phyloP scores from a whole-genome alignment of 2,329 filamentous ascomycete genomes.

The Fonsecaea monophora region DNA sequence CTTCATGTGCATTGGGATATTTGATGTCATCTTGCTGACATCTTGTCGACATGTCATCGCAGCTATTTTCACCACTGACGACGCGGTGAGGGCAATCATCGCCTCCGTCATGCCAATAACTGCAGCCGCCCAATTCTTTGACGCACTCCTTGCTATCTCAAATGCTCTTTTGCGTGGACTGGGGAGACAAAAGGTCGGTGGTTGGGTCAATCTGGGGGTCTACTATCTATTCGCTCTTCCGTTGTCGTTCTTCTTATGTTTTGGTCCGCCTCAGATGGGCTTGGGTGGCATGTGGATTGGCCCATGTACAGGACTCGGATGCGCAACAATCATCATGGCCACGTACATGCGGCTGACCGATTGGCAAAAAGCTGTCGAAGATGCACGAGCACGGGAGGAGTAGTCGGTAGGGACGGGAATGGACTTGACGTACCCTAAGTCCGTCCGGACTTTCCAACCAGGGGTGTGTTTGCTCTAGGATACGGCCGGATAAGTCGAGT shows the following conservation, averaged over 20 bases:
- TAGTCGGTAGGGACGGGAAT: slow-evolving; percentile 15
- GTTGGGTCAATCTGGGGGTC: slow-evolving; percentile 76
- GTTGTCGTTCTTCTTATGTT: slow-evolving; percentile 72
- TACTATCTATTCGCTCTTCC: slow-evolving; percentile 82
- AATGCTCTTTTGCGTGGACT: slow-evolving; percentile 80
- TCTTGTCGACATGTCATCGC: slow-evolving; percentile 71
- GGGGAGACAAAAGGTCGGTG: slow-evolving; percentile 79
- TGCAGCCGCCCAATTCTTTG: slow-evolving; percentile 81
- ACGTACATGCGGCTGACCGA: slow-evolving; percentile 59
- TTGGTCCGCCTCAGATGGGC: slow-evolving; percentile 70
- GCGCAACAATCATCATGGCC: slow-evolving; percentile 82
- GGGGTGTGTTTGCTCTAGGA: neutral
- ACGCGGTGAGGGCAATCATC: slow-evolving; percentile 67
- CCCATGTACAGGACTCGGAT: slow-evolving; percentile 67
- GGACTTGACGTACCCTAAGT: neutral
- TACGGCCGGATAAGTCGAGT: neutral
- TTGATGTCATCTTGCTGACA: slow-evolving; percentile 72
- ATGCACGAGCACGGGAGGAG: slow-evolving; percentile 48
- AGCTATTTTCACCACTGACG: slow-evolving; percentile 70
- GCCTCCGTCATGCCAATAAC: slow-evolving; percentile 72
- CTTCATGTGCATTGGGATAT: slow-evolving; percentile 68
- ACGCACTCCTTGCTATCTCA: slow-evolving; percentile 73
- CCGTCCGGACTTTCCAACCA: neutral
- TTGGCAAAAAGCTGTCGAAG: slow-evolving; percentile 61
- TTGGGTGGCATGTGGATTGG: slow-evolving; percentile 76